These are phyloP conservation scores for Neocucurbitaria cava DNA, from an alignment of 2,329 filamentous ascomycete genomes.

Conservation along the genomic window DNA sequence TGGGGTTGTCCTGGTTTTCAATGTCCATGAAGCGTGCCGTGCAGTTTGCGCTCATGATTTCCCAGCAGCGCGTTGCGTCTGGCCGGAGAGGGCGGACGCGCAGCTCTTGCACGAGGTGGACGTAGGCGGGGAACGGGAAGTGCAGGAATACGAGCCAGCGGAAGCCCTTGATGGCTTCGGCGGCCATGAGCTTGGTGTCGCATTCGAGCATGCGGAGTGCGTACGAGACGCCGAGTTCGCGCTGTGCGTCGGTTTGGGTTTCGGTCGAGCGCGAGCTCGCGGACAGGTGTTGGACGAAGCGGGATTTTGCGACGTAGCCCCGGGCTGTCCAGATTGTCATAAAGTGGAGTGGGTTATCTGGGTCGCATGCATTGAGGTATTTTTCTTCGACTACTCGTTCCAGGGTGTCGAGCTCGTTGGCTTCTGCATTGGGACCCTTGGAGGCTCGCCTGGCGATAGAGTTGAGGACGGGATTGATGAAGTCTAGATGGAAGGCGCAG, in stretches of 20 bases:
- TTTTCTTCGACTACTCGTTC: conserved; percentile 51
- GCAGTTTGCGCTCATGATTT: conserved; percentile 56
- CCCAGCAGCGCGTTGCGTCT: conserved; percentile 52
- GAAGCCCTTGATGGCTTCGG: conserved; percentile 51
- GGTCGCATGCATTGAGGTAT: conserved; percentile 44
- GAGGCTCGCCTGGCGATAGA: conserved; percentile 43
- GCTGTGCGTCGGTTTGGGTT: conserved; percentile 28
- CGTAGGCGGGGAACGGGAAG: conserved; percentile 60
- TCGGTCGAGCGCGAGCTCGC: conserved; percentile 17
- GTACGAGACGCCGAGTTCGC: conserved; percentile 36
- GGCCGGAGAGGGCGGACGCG: conserved; percentile 43
- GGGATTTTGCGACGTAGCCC: conserved; percentile 56
- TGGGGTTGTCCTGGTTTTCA: conserved; percentile 22
- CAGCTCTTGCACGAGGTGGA: conserved; percentile 55
- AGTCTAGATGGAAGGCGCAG: conserved; percentile 55
- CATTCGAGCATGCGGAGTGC: conserved; percentile 54
- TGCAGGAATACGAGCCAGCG: conserved; percentile 53
- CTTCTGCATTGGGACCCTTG: conserved; percentile 17
- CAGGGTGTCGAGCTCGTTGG: conserved; percentile 41
- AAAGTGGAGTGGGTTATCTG: conserved; percentile 45
- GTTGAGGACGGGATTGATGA: conserved; percentile 52
- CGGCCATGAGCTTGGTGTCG: conserved; percentile 55
- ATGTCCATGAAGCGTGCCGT: conserved; percentile 43
- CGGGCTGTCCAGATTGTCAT: conserved; percentile 58
- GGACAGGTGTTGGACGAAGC: conserved; percentile 59